Evolutionary conservation across 2,329 filamentous ascomycete genomes (phyloP), one percentile per base, ranked within the genome.

Genomic region (Pseudogymnoascus sp.): DNA sequence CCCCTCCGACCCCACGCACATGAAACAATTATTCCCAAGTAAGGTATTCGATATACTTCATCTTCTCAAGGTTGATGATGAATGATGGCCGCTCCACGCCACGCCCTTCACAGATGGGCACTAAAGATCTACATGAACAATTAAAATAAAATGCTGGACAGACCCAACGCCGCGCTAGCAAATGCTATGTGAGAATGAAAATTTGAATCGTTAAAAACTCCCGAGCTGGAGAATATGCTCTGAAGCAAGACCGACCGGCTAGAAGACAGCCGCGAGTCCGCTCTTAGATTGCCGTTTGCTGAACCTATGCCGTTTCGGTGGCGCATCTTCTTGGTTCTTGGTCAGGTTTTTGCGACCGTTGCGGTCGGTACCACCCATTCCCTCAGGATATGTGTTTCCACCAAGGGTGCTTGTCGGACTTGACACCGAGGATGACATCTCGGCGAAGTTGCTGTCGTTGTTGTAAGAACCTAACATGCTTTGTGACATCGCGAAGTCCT

Each of bases 261-360:
- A 96, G 72, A 97, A 96, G 60, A 91, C 89, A 58, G 92, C 89
- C 28, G 91, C 91, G 58, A 96, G 82, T n/a, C 93, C 92, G 74
- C 91, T 96, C 77, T 95, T 96, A 14, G 90, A 95, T 76, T 96
- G 91, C 68, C 93, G 83, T 76, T 94, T 94, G 77, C 92, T 96
- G 76, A 97, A 97, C 58, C 86, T 80, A 68, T 87, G 85, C 58
- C 81, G 78, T 72, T 84, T 86, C 11, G 39, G 71, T 71, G 16
- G 76, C 70, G 39, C 78, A 72, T 61, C 55, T 59, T 63, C 79
- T 69, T 86, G 84, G 65, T 79, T 83, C 72, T 86, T 87, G 66
- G 78, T 84, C 39, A 87, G 69, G 67, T 85, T 82, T 65, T 81
- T 81, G 62, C 85, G 80, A 58, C 80, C 79, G 58, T 79, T 76